Base-by-base conservation (phyloP, 495 filamentous ascomycete species). In the Penicillium herquei region DNA sequence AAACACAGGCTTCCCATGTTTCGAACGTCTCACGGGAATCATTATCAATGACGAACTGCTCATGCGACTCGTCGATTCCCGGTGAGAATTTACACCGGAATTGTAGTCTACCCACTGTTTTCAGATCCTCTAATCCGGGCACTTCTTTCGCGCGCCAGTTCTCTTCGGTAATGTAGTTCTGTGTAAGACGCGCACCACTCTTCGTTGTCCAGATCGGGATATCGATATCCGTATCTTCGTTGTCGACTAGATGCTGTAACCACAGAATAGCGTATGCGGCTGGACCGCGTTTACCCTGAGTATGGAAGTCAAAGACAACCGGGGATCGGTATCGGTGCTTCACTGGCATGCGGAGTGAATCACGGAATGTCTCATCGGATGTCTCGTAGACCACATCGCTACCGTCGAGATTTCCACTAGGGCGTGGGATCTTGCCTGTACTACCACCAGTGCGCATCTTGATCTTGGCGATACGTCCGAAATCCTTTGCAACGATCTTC, bases 21-120 rank as follows among this genome's bases (percentile, higher is more conserved):
- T 97, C 93, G 61, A 87, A 95, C 0, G 93, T 96, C 75, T 97
- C 93, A 41, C 92, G 83, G 3, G 86, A 85, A 65, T 96, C 85
- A 61, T 94, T 96, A 69, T 96, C 91, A 30, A 86, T 81, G 32
- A 96, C 84, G 64, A 95, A 96, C 4, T 74, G 74, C 41, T 87
- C 79, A 66, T 96, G 93, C n/a, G 89, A 87, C 34, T 91, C 83
- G 68, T 96, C 92, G 55, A 88, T 96, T 10, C 94, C 93, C 0
- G 92, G 87, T 58, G 91, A 92, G 78, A 96, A 98, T 11, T 81
- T 78, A 34, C 83, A 87, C 7, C 79, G 71, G 81, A 98, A 95
- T 34, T 86, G 79, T 31, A 97, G 70, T 0, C 90, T 86, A 1
- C 93, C 93, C 7, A 96, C 78, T 69, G 93, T 87, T 33, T 84